Evolutionary conservation across 2,329 filamentous ascomycete genomes (phyloP).

Genomic region (Curvularia spicifera): DNA sequence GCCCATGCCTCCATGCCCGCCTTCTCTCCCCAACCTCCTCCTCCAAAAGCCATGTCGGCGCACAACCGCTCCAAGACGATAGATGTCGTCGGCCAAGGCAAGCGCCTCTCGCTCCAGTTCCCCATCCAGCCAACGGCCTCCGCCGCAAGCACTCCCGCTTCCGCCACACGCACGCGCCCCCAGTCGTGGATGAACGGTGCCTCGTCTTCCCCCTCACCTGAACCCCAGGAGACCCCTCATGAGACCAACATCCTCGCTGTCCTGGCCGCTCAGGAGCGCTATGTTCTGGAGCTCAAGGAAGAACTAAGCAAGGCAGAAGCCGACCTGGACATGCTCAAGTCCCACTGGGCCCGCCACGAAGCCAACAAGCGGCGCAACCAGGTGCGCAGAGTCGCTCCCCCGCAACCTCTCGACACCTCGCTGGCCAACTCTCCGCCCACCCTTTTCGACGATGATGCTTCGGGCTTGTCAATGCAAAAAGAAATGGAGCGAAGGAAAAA

Average conservation of each 20-base stretch:
- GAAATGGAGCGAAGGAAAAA: slow-evolving; percentile 79
- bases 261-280: slow-evolving; percentile 88
- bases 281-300: slow-evolving; percentile 87
- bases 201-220: slow-evolving; percentile 38
- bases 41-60: slow-evolving; percentile 28
- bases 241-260: slow-evolving; percentile 74
- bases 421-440: slow-evolving; percentile 41
- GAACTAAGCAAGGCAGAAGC: slow-evolving; percentile 83
- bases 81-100: slow-evolving; percentile 47
- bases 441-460: slow-evolving; percentile 53
- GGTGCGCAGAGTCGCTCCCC: slow-evolving; percentile 60
- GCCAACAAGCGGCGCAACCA: slow-evolving; percentile 76
- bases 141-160: slow-evolving; percentile 39
- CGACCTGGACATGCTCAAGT: slow-evolving; percentile 78
- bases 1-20: slow-evolving; percentile 19
- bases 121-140: slow-evolving; percentile 52
- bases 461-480: slow-evolving; percentile 53
- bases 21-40: slow-evolving; percentile 19
- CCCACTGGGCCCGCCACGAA: slow-evolving; percentile 80
- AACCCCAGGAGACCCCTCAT: slow-evolving; percentile 26
- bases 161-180: slow-evolving; percentile 46
- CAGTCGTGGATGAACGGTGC: slow-evolving; percentile 49
- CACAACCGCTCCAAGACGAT: slow-evolving; percentile 45
- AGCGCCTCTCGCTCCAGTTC: slow-evolving; percentile 58
- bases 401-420: slow-evolving; percentile 60